Evolutionary conservation across 441 rosid genomes (phyloP).

Genomic region (Erodium moschatum): DNA sequence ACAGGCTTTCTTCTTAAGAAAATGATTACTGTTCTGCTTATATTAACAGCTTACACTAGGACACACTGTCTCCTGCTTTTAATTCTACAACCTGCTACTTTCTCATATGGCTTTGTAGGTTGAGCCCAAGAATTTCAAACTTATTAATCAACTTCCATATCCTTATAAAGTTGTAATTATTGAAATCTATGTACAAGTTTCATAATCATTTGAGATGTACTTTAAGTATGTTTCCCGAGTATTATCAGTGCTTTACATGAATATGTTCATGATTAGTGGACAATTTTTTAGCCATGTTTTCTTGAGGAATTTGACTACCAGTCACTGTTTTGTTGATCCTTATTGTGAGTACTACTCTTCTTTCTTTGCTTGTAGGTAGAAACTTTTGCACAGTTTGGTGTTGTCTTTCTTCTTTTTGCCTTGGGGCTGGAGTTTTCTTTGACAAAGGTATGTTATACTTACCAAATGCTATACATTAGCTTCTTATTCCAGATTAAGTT

Average conservation of each 20-base stretch:
- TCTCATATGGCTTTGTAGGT: neutral
- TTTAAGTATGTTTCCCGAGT: too few species aligned
- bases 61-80: neutral
- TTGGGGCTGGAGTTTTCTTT: conserved; percentile 91
- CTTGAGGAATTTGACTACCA: too few species aligned
- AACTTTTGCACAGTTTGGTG: conserved; percentile 97
- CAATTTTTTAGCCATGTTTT: too few species aligned
- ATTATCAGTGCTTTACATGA: too few species aligned
- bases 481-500: conserved; percentile 8
- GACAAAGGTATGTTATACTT: conserved; percentile 53
- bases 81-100: neutral
- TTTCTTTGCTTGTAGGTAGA: conserved; percentile 52
- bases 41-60: neutral
- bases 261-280: too few species aligned
- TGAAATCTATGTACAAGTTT: neutral
- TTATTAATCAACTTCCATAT: neutral
- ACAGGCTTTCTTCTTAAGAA: neutral
- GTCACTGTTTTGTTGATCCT: neutral
- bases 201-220: too few species aligned
- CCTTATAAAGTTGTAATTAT: neutral
- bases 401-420: conserved; percentile 96
- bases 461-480: conserved; percentile 10
- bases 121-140: neutral
- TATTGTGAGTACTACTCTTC: conserved; percentile 13
- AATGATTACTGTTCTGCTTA: neutral